A percentile compares a stretch with the other conserved stretches of the same genome.
Evolutionary conservation across 176 grass and related monocot species (phyloP).

Genomic region (Thinopyrum elongatum): DNA sequence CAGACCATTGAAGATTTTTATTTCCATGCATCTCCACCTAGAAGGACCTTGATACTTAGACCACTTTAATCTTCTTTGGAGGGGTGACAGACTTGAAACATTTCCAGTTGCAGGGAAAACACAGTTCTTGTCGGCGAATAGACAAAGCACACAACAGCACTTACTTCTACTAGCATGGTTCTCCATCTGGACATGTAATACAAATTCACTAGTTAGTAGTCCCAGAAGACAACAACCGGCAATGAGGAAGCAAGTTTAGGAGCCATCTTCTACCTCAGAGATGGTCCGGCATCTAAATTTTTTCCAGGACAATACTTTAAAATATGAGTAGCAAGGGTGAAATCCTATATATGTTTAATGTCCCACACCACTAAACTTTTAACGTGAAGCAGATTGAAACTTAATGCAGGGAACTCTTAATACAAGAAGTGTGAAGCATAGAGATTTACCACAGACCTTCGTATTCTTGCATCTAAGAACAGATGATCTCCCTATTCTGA

Average conservation of each 20-base stretch:
- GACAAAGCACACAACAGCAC: not conserved
- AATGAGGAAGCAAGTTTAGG: not conserved
- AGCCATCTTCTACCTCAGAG: not conserved
- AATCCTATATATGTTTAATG: constrained; percentile 1
- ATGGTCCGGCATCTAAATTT: not conserved
- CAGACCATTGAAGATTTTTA: not conserved
- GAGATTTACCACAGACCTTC: not conserved
- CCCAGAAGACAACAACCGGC: not conserved
- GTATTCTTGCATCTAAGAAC: constrained; percentile 10
- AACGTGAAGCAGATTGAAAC: not conserved
- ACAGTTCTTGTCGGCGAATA: not conserved
- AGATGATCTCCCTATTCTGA: constrained; percentile 30
- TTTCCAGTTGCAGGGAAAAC: not conserved
- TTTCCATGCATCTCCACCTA: not conserved
- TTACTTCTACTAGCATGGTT: not conserved
- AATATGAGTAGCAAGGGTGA: not conserved
- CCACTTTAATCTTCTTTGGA: constrained; percentile 1
- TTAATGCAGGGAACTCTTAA: not conserved
- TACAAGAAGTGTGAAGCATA: not conserved
- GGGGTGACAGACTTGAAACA: not conserved
- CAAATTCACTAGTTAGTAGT: not conserved
- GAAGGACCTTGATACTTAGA: not conserved
- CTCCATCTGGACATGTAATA: constrained; percentile 13
- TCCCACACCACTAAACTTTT: not conserved
- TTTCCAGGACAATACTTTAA: not conserved